A percentile compares a stretch with the other conserved stretches of the same genome.
Conservation (phyloP, 2,329 filamentous ascomycete genomes). For the Calonectria pseudoturangicola region DNA sequence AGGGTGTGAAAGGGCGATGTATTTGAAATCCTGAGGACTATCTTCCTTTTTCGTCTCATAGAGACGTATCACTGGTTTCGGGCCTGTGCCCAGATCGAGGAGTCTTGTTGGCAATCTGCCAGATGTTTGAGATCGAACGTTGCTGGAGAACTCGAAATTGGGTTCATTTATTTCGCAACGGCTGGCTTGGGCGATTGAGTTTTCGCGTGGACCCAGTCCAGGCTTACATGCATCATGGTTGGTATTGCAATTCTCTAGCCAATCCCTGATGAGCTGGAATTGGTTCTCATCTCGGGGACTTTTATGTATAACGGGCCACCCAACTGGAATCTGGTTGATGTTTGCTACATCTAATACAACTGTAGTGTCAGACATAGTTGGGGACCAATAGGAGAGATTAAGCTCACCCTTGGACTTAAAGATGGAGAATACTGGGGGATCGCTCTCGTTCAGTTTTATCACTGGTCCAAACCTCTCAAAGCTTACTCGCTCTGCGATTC, state of each 20-base stretch:
- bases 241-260: conserved; percentile 24
- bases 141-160: neutral
- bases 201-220: neutral
- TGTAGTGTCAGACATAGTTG: neutral
- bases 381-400: neutral
- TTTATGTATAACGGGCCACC: neutral
- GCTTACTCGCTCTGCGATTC: neutral
- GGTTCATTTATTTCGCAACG: neutral
- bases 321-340: neutral
- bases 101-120: neutral
- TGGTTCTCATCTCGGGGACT: neutral
- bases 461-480: conserved; percentile 28
- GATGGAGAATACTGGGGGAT: conserved; percentile 40
- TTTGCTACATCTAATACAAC: neutral
- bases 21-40: neutral
- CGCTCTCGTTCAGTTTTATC: conserved; percentile 37
- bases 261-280: conserved; percentile 28
- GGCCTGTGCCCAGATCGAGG: neutral
- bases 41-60: neutral
- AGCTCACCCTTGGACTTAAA: conserved; percentile 22
- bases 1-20: conserved; percentile 2
- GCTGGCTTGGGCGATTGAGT: neutral
- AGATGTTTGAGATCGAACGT: neutral
- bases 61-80: neutral
- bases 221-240: conserved; percentile 16